Evolutionary conservation across 2,329 filamentous ascomycete species (phyloP).

Genomic region (Nigrospora oryzae): DNA sequence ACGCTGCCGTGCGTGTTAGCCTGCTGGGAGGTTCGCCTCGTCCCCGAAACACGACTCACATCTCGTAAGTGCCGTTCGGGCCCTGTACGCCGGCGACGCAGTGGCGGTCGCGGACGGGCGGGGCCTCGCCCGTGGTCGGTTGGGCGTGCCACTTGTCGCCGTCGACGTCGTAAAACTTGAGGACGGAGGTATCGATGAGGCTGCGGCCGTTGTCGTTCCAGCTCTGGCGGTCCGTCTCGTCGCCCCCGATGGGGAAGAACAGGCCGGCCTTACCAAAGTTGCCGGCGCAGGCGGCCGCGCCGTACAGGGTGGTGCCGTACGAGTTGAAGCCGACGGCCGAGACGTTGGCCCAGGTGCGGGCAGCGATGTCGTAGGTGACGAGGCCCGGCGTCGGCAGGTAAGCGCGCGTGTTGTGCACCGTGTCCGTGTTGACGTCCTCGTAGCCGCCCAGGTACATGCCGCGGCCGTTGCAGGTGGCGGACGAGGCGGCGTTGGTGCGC

Average conservation of each 20-base stretch:
- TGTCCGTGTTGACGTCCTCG: slow-evolving; percentile 1
- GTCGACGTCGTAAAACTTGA: slow-evolving; percentile 4
- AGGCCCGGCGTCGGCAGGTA: slow-evolving; percentile 1
- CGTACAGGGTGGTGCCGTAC: background rate
- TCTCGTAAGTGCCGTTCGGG: background rate
- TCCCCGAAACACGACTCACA: background rate
- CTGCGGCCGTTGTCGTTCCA: background rate
- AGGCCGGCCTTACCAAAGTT: background rate
- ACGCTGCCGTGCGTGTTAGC: background rate
- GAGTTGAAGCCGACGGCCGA: slow-evolving; percentile 2
- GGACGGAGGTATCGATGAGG: background rate
- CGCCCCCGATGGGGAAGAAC: background rate
- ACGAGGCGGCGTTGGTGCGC: background rate
- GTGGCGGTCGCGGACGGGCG: slow-evolving; percentile 1
- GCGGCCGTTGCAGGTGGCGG: slow-evolving; percentile 1
- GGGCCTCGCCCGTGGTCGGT: slow-evolving; percentile 4
- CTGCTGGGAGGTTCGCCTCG: background rate
- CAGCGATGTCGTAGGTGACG: slow-evolving; percentile 3
- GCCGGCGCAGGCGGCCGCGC: slow-evolving; percentile 1
- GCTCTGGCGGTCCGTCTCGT: background rate
- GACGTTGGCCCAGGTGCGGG: slow-evolving; percentile 3
- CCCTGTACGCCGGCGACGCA: slow-evolving; percentile 1
- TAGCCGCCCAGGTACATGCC: slow-evolving; percentile 3
- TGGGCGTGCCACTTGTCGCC: slow-evolving; percentile 3
- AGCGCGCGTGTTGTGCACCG: background rate